Conservation (phyloP, 2,329 filamentous ascomycete species). For the Diaporthe longicolla region DNA sequence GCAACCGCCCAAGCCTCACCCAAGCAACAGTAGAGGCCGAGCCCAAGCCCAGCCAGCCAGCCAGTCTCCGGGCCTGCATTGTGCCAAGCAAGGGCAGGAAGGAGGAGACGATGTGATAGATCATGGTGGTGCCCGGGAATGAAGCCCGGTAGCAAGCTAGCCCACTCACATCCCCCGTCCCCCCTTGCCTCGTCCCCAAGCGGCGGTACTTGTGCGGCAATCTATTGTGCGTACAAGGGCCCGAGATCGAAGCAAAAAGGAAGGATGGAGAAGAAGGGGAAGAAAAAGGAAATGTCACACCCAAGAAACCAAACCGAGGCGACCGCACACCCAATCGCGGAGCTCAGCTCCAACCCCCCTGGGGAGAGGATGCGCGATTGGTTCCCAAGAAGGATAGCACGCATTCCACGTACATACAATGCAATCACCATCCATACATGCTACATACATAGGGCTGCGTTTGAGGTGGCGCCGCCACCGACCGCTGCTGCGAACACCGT, state of each 20-base stretch:
- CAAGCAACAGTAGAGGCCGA: no score
- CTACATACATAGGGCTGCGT: constrained; percentile 32
- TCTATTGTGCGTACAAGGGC: constrained; percentile 13
- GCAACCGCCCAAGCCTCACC: not conserved
- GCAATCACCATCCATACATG: not conserved
- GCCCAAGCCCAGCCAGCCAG: not conserved
- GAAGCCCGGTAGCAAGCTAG: not conserved
- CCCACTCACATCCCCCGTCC: not conserved
- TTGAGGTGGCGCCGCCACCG: constrained; percentile 17
- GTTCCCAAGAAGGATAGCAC: constrained; percentile 13
- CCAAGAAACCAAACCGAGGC: not conserved
- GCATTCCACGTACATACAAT: constrained; percentile 3
- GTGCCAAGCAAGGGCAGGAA: constrained; percentile 9
- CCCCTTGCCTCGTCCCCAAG: not conserved
- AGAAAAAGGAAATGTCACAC: not conserved
- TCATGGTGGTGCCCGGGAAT: not conserved
- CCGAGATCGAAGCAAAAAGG: constrained; percentile 20
- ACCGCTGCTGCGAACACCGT: constrained; percentile 16
- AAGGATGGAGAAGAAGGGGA: not conserved
- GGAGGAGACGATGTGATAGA: not conserved
- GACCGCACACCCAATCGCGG: constrained; percentile 38
- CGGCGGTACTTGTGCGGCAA: constrained; percentile 24
- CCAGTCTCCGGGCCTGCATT: not conserved
- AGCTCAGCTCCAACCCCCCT: not conserved
- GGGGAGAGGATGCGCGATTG: constrained; percentile 10